phyloP scores from a whole-genome alignment of 2,329 filamentous ascomycete genomes.

The Lachnellula cervina region DNA sequence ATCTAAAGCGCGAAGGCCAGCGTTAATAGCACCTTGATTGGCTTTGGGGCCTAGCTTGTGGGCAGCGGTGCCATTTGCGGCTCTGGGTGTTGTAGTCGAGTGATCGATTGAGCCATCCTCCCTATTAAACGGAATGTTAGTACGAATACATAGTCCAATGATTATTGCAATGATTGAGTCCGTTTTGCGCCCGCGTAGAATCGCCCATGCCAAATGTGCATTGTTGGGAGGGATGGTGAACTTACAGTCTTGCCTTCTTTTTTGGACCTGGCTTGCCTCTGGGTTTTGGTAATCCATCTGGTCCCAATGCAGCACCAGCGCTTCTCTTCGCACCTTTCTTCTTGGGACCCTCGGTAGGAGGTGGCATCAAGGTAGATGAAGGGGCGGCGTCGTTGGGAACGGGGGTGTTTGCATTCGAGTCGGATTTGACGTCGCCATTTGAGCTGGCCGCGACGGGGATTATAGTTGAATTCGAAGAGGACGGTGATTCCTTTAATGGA shows the following conservation, averaged over 20 bases:
- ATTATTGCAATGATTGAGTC: background rate
- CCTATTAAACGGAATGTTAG: constrained; percentile 38
- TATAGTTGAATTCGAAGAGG: constrained; percentile 34
- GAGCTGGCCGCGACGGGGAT: constrained; percentile 35
- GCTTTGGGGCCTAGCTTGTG: constrained; percentile 95
- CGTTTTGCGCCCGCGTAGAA: no score
- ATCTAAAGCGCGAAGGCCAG: constrained; percentile 88
- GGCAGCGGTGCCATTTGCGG: constrained; percentile 37
- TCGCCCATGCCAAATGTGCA: no score
- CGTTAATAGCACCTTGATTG: constrained; percentile 96
- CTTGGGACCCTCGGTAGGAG: constrained; percentile 58
- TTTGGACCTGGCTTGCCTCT: constrained; percentile 90
- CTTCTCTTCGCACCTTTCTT: constrained; percentile 71
- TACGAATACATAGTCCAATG: constrained; percentile 1
- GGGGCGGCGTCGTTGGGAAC: constrained; percentile 51
- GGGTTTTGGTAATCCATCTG: constrained; percentile 61
- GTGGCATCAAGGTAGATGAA: constrained; percentile 51
- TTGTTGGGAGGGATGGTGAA: constrained; percentile 28
- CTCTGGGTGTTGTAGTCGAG: constrained; percentile 40
- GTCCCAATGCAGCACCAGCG: constrained; percentile 55
- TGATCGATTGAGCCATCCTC: constrained; percentile 61
- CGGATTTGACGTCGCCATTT: constrained; percentile 51
- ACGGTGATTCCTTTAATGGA: constrained; percentile 36
- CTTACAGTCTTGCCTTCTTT: constrained; percentile 93
- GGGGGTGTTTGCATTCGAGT: constrained; percentile 57